phyloP scores from a whole-genome alignment of 345 rosid genomes.

The Carallia brachiata region DNA sequence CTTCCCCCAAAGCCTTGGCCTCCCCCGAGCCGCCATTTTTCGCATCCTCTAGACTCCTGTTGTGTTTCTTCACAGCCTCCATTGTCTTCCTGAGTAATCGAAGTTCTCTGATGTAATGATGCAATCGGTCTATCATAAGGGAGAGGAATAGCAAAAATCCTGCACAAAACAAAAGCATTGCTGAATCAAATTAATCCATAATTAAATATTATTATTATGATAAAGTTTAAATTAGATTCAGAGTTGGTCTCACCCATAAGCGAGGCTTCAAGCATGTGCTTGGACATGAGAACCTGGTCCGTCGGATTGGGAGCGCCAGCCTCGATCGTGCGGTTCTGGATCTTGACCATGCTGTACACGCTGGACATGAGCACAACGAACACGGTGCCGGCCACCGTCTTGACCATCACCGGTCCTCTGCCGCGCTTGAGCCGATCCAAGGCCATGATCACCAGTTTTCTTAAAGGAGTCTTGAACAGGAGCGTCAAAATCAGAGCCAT shows the following conservation, averaged over 20 bases:
- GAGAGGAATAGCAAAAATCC: conserved; percentile 77
- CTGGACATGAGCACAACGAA: conserved; percentile 58
- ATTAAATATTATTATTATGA: no score
- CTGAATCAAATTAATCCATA: not conserved
- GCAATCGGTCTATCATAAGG: conserved; percentile 82
- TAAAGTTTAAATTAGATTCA: no score
- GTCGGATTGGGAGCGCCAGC: conserved; percentile 65
- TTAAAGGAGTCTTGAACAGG: conserved; percentile 71
- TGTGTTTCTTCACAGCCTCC: conserved; percentile 75
- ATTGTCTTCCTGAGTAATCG: conserved; percentile 67
- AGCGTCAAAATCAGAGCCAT: conserved; percentile 63
- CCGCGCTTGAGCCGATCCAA: conserved; percentile 83
- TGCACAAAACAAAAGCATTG: conserved; percentile 22
- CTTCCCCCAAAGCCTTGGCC: conserved; percentile 45
- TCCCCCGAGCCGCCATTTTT: conserved; percentile 46
- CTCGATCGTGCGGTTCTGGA: conserved; percentile 54
- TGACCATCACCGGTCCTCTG: conserved; percentile 68
- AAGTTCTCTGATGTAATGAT: conserved; percentile 83
- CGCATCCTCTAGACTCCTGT: conserved; percentile 54
- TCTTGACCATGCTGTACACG: conserved; percentile 51
- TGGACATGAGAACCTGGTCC: conserved; percentile 73
- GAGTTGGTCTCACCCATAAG: conserved; percentile 2
- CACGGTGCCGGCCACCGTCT: conserved; percentile 61
- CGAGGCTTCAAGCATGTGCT: conserved; percentile 74
- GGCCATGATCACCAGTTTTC: conserved; percentile 61